phyloP scores from a whole-genome alignment of 106 monocot genomes.

The Agapanthus africanus region DNA sequence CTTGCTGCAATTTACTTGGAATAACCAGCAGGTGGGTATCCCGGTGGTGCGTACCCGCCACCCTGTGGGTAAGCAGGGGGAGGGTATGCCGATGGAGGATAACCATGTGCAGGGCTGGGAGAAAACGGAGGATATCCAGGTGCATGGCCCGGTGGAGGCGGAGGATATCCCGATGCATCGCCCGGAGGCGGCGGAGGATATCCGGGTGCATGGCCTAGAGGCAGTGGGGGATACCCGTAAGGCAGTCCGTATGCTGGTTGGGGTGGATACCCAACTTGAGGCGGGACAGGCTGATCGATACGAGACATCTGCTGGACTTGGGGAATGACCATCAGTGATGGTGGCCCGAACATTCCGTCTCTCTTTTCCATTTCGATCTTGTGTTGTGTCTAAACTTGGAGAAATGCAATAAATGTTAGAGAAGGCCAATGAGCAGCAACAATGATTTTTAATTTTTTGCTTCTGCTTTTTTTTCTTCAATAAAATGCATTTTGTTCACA shows the following conservation, averaged over 20 bases:
- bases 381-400: constrained; percentile 63
- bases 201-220: too few species aligned
- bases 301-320: constrained; percentile 86
- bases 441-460: too few species aligned
- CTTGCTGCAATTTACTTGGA: background rate
- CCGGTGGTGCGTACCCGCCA: constrained; percentile 15
- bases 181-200: constrained; percentile 24
- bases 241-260: constrained; percentile 27
- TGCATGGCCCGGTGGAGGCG: constrained; percentile 22
- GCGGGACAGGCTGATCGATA: constrained; percentile 61
- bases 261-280: constrained; percentile 41
- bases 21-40: constrained; percentile 18
- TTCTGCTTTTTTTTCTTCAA: too few species aligned
- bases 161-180: constrained; percentile 35
- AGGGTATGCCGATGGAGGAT: constrained; percentile 32
- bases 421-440: too few species aligned
- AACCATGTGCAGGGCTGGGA: too few species aligned
- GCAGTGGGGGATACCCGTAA: constrained; percentile 28
- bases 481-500: too few species aligned
- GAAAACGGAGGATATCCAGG: constrained; percentile 25
- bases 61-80: constrained; percentile 7
- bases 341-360: constrained; percentile 71
- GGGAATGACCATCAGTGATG: constrained; percentile 54
- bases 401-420: background rate
- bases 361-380: constrained; percentile 91